Evolutionary conservation across 345 rosid genomes (phyloP), one percentile per base, ranked within the genome.

Genomic region (Luvunga scandens): DNA sequence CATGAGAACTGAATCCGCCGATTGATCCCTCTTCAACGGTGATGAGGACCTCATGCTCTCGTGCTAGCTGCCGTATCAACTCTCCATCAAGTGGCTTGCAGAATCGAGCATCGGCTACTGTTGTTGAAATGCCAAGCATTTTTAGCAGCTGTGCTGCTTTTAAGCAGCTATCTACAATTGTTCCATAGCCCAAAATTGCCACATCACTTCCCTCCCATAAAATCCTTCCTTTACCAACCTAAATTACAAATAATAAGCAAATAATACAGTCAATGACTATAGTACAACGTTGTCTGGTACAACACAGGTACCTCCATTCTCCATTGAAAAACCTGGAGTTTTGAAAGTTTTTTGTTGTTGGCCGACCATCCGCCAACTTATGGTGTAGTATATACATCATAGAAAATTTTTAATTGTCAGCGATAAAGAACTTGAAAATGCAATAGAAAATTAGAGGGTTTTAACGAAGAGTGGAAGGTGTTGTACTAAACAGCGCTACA

Each of bases 61-160:
- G 79, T 21, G 78, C 84, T 42, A 84, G 61, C 59, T 53, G n/a
- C 12, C 83, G 78, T 42, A 87, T 66, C 74, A 89, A 45, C 10
- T 83, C 81, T 19, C 83, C 83, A 33, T 89, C 89, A 1, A 87
- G 82, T 8, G 89, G 89, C 67, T 86, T 84, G 75, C 92, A 84
- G 78, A 84, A 89, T 59, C 92, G 76, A 1, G 90, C 89, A 64
- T 89, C 92, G 0, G 92, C 92, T 5, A 89, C 84, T 5, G 89
- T 89, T 39, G 82, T 34, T 1, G 83, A 70, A 36, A 89, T 38
- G 7, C 84, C 84, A 1, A 34, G 34, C 50, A 25, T 13, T 61
- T 80, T 72, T 8, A 89, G 88, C 25, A 78, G 62, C 9, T 79
- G 70, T 2, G 86, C 85, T 9, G 92, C 90, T 55, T 34, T 77